Evolutionary conservation across 2,329 filamentous ascomycete genomes (phyloP), one percentile per base, ranked within the genome.

Genomic region (Neocatenulostroma microsporum): DNA sequence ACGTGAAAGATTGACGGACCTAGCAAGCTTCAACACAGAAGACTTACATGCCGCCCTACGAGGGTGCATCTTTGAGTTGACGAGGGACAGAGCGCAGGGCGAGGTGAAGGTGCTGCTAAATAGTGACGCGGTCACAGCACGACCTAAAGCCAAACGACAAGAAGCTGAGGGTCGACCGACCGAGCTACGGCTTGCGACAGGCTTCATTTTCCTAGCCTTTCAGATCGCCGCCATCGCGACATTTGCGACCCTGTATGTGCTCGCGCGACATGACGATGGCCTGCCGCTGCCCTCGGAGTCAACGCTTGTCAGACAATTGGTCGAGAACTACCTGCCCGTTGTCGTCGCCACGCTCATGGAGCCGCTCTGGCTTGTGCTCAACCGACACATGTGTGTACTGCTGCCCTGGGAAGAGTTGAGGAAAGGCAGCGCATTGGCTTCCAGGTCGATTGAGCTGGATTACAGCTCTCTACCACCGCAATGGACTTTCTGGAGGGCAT

Each of bases 401-500:
- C 69, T 76, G 20, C 76, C 76, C 0, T 69, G 76, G 13, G 61
- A 70, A 2, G 64, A 72, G 11, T 54, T 80, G 0, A 61, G 62
- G 14, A 40, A 46, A 4, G 66, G 70, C 0, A 57, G 62, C 5
- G 59, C 65, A 0, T 32, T 40, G 1, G 42, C 62, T 0, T 37
- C 37, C 2, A 42, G 45, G 2, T 60, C 62, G 0, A 52, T 59
- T 0, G 64, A 71, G 0, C 41, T 73, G 0, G 50, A 70, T 3
- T 80, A 79, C 36, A 69, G 64, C 0, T 72, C 74, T 0, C 40
- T 78, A 0, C 76, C 76, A 0, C 74, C 76, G 0, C 73, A 76
- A 17, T 52, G 80, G 0, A 58, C 63, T 0, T 5, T 74, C 0
- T 64, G 62, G 46, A 61, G 67, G 24, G 73, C 75, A 0, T 1